These are phyloP conservation scores for Crepidotus variabilis DNA, from an alignment of 768 basidiomycete genomes.

Conservation along the genomic window DNA sequence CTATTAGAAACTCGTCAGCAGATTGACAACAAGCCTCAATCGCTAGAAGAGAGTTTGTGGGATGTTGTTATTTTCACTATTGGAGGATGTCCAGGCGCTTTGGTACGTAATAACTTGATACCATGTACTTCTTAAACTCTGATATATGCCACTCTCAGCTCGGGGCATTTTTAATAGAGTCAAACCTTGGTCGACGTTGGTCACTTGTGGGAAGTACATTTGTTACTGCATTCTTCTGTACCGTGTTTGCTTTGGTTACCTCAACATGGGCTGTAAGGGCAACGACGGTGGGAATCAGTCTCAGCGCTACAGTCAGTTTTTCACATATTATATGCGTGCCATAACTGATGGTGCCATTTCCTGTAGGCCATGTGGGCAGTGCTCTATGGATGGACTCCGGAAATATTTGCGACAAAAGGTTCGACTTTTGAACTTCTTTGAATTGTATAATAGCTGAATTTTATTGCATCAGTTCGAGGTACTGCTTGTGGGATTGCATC, in stretches of 20 bases:
- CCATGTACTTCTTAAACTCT: conserved; percentile 6
- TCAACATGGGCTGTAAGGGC: conserved; percentile 55
- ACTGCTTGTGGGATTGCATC: conserved; percentile 88
- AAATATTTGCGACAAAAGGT: conserved; percentile 81
- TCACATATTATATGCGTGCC: conserved; percentile 12
- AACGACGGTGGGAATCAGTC: conserved; percentile 72
- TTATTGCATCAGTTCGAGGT: conserved; percentile 56
- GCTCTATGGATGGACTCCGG: conserved; percentile 87
- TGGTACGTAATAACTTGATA: conserved; percentile 43
- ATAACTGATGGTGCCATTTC: not conserved
- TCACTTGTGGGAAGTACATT: conserved; percentile 77
- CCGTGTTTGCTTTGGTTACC: conserved; percentile 60
- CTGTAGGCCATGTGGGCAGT: conserved; percentile 80
- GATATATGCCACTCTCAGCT: conserved; percentile 39
- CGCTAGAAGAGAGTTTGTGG: conserved; percentile 65
- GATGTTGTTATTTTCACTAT: conserved; percentile 85
- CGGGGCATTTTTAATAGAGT: conserved; percentile 82
- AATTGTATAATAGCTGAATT: not conserved
- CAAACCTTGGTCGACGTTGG: conserved; percentile 61
- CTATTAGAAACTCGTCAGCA: conserved; percentile 61
- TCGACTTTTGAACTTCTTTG: conserved; percentile 5
- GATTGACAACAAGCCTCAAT: conserved; percentile 28
- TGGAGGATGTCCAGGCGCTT: conserved; percentile 80
- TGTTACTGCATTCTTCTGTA: conserved; percentile 70
- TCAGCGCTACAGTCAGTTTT: conserved; percentile 79